These are phyloP conservation scores for Malassezia globosa DNA, from an alignment of 1,284 basidiomycete species.

Conservation along the genomic window DNA sequence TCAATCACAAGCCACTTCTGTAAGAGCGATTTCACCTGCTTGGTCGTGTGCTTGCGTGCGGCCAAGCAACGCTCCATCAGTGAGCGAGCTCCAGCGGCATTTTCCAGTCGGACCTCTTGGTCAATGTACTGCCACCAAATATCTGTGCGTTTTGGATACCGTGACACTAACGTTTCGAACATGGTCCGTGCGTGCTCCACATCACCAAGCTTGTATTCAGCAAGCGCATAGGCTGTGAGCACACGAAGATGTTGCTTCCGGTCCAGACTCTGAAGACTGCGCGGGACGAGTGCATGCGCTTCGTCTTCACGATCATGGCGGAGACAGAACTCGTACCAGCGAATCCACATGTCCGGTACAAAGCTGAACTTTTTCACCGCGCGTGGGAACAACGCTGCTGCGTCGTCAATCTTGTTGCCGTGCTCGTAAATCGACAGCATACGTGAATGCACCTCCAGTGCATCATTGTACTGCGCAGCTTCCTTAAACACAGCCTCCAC, in stretches of 20 bases:
- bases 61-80: conserved; percentile 69
- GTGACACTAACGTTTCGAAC: conserved; percentile 90
- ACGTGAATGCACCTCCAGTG: conserved; percentile 74
- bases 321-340: conserved; percentile 67
- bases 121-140: conserved; percentile 95
- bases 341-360: conserved; percentile 81
- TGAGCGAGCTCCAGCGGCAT: conserved; percentile 52
- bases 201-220: conserved; percentile 90
- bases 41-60: conserved; percentile 72
- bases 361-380: conserved; percentile 76
- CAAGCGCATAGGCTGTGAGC: conserved; percentile 81
- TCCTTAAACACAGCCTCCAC: conserved; percentile 74
- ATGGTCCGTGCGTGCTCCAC: conserved; percentile 86
- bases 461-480: conserved; percentile 78
- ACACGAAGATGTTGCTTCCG: conserved; percentile 91
- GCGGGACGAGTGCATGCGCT: conserved; percentile 73
- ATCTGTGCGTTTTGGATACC: conserved; percentile 85
- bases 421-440: conserved; percentile 74
- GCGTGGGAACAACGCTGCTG: conserved; percentile 30
- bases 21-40: conserved; percentile 72
- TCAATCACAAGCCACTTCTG: conserved; percentile 96
- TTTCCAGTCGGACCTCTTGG: conserved; percentile 71
- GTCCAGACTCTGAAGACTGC: conserved; percentile 81
- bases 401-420: conserved; percentile 56
- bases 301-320: conserved; percentile 63